These are phyloP conservation scores for Chlorella vulgaris DNA, from an alignment of 139 green algal genomes.

Conservation along the genomic window DNA sequence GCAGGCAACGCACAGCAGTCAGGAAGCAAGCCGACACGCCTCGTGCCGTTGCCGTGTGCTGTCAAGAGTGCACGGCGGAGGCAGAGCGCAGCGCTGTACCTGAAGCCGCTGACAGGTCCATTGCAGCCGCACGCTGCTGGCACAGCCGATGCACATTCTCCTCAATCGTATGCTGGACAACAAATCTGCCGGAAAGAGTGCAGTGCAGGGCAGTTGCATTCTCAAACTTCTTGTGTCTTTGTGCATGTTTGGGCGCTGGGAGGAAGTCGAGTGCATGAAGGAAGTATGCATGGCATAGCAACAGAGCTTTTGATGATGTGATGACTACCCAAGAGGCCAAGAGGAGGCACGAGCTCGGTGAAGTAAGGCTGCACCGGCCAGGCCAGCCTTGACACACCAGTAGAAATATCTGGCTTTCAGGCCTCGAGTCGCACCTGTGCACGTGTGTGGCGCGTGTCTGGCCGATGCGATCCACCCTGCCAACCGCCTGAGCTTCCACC, in stretches of 20 bases:
- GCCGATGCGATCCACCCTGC: conserved; percentile 73
- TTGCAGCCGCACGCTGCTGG: conserved; percentile 46
- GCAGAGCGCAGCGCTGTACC: too few species aligned
- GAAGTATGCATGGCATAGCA: too few species aligned
- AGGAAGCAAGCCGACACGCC: too few species aligned
- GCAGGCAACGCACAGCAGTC: too few species aligned
- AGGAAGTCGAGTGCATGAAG: too few species aligned
- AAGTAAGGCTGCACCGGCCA: not conserved
- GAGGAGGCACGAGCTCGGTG: not conserved
- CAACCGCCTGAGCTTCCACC: conserved; percentile 66
- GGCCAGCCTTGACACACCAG: not conserved
- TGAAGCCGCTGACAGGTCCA: conserved; percentile 55
- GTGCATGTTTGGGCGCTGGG: too few species aligned
- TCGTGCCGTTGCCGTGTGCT: too few species aligned
- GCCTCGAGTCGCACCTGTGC: conserved; percentile 48
- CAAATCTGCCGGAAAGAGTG: conserved; percentile 58
- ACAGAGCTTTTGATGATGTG: too few species aligned
- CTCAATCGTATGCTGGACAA: conserved; percentile 78
- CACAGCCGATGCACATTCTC: conserved; percentile 73
- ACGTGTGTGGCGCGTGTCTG: conserved; percentile 71
- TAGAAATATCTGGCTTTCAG: not conserved
- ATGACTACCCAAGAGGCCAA: too few species aligned
- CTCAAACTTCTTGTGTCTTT: not conserved
- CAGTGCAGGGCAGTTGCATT: not conserved
- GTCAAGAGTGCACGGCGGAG: too few species aligned